Percentiles rank a stretch among this genome's conserved stretches.
These are phyloP conservation scores for Psilocybe cubensis DNA, from an alignment of 768 basidiomycete species.

Conservation along the genomic window DNA sequence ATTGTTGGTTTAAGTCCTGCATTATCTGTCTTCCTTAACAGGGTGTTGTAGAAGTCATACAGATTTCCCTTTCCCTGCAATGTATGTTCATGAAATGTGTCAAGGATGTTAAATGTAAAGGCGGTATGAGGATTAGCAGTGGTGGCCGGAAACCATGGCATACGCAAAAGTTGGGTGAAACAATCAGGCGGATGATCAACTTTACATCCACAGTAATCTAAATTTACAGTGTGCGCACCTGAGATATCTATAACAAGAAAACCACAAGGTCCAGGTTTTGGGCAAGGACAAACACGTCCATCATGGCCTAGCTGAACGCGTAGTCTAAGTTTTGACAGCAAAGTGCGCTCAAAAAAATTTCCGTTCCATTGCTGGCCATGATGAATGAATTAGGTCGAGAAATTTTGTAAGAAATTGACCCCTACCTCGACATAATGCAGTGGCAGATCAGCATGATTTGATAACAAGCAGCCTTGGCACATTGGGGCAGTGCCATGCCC, in stretches of 20 bases:
- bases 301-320: neutral
- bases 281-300: neutral
- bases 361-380: neutral
- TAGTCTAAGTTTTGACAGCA: neutral
- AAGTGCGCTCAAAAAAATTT: neutral
- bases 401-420: neutral
- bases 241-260: neutral
- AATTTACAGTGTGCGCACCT: neutral
- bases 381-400: neutral
- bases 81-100: constrained; percentile 6
- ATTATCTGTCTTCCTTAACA: constrained; percentile 9
- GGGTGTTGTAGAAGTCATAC: constrained; percentile 8
- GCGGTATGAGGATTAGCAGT: constrained; percentile 1
- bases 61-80: constrained; percentile 11
- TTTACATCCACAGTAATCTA: neutral
- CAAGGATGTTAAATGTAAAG: constrained; percentile 7
- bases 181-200: neutral
- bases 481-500: neutral
- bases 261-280: neutral
- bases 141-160: constrained; percentile 13
- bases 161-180: neutral
- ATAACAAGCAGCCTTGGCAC: neutral
- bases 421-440: neutral
- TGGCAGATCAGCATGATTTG: neutral
- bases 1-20: neutral